phyloP scores from a whole-genome alignment of 2,329 filamentous ascomycete species.

The Aspergillus puulaauensis region DNA sequence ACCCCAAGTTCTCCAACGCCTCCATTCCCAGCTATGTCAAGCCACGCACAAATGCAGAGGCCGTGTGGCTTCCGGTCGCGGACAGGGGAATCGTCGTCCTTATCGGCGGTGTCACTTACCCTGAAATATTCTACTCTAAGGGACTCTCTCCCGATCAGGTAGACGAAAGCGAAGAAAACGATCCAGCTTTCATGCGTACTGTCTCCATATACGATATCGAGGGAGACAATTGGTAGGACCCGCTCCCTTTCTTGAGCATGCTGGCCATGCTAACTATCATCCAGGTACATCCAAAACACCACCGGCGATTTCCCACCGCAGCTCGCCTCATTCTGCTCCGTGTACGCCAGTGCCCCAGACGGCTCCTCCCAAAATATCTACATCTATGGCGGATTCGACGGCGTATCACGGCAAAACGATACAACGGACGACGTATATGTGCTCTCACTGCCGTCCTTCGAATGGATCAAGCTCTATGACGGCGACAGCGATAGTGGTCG shows the following conservation, averaged over 20 bases:
- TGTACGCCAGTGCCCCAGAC: constrained; percentile 39
- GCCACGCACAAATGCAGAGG: constrained; percentile 62
- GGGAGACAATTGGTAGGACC: constrained; percentile 23
- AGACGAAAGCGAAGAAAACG: constrained; percentile 20
- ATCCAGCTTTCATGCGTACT: constrained; percentile 37
- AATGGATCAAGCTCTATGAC: constrained; percentile 43
- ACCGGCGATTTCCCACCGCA: constrained; percentile 37
- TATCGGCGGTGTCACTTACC: constrained; percentile 38
- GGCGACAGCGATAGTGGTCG: constrained; percentile 18
- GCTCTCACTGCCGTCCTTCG: constrained; percentile 48
- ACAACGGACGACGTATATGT: constrained; percentile 48
- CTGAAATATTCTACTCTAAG: constrained; percentile 17
- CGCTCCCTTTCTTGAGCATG: neutral
- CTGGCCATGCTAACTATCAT: neutral
- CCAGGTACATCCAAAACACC: constrained; percentile 45
- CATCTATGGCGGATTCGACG: constrained; percentile 50
- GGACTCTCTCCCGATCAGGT: constrained; percentile 9
- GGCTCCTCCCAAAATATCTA: constrained; percentile 49
- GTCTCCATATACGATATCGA: constrained; percentile 40
- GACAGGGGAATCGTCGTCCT: constrained; percentile 37
- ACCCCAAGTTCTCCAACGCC: constrained; percentile 57
- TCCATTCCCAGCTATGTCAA: constrained; percentile 52
- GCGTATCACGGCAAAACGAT: constrained; percentile 22
- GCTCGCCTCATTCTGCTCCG: constrained; percentile 42
- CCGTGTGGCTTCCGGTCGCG: constrained; percentile 59